Base-by-base conservation (phyloP, 192 early-diverging fungal species). In the Linnemannia elongata region DNA sequence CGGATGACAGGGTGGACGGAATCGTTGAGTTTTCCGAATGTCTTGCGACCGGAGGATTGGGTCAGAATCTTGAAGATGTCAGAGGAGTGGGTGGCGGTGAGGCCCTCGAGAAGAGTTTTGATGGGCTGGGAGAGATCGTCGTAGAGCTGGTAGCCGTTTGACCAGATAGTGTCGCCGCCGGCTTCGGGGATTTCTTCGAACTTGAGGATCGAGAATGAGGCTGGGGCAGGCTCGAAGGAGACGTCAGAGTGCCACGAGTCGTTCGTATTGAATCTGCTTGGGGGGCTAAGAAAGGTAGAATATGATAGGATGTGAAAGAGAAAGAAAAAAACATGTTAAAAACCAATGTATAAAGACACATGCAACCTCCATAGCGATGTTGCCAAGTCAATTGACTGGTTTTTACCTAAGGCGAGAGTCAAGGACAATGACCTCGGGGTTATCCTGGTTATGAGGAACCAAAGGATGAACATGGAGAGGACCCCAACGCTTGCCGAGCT, bases 1-100 rank as follows among this genome's bases (percentile, higher is more conserved):
- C 90, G 88, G 33, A 91, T 78, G 52, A 91, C 88, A 12, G 90
- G 90, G 72, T 91, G 90, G n/a, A 88, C 73, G 6, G 90, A 78
- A n/a, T 77, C 70, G 13, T 90, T 79, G 24, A 77, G 36, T 17
- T 72, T 63, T 2, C 90, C 88, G 55, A 89, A 81, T 27, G 89
- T 74, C 68, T 89, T 88, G 10, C 82, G 89, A 9, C 80, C 85
- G 6, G 70, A 70, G 44, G 47, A 69, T 24, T 41, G 42, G 9
- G 76, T 69, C 41, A 72, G 44, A 9, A 54, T 35, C 45, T 79
- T 83, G 57, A 83, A 83, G 27, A 77, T 74, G 57, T 77, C 81
- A 47, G 79, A 79, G 33, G 71, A 72, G 72, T 88, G 82, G 17
- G 74, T 76, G 9, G 87, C 87, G 15, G 82, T 83, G 20, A 88